Evolutionary conservation across 257 asterid genomes (phyloP), one percentile per base, ranked within the genome.

Genomic region (Osmanthus fragrans): DNA sequence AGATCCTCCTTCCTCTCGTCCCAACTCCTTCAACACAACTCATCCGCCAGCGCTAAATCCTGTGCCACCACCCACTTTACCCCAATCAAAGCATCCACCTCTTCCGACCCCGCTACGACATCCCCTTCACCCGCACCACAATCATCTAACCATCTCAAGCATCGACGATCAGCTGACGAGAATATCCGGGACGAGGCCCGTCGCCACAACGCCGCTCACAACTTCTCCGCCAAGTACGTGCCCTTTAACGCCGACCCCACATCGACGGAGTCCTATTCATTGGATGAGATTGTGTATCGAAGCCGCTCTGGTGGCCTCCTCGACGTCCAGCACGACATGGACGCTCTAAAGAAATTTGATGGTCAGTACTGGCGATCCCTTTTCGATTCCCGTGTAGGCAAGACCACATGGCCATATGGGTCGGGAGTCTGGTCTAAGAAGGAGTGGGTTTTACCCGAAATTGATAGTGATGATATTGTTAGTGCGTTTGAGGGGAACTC

Each of bases 371-470:
- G 88, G 88, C 75, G 79, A 4, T 4, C 68, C 73, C 82, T 84
- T 0, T 84, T 84, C 63, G 85, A 84, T 63, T 84, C 88, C 1
- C 88, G 88, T 19, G 80, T 82, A 2, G 88, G 88, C 16, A 84
- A 84, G 58, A 84, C 88, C 45, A 82, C 86, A 6, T 84, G 88
- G 88, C 86, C 88, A 5, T 84, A 82, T 58, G 88, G 88, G 4
- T 81, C 86, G 2, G 88, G 88, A 9, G 88, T 84, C 12, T 84
- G 88, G 88, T 84, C 88, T 18, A 84, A 84, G 40, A 84, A 84
- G 51, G 88, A 84, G 58, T 82, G 88, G 88, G 86, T 84, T 1
- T 39, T 84, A n/a, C 88, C 86, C 6, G 86, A 79, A 37, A 84
- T 84, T 3, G 82, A 84, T 64, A 63, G 88, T 47, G 88, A 82